Base-by-base conservation (phyloP, 148 eudicot species). In the Camellia granthamiana region DNA sequence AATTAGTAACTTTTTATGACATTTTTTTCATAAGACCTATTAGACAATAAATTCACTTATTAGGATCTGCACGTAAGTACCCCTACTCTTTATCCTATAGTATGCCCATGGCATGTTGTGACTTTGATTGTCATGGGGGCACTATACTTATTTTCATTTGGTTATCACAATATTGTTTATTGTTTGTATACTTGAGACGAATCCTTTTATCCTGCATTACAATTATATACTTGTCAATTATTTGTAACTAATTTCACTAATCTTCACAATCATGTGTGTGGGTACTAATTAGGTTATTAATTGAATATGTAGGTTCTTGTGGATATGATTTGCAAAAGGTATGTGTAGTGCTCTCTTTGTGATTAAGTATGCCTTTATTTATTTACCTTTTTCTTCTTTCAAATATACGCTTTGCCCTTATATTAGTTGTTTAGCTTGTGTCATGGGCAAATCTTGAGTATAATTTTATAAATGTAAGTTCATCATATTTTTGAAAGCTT, bases 281-380 rank as follows among this genome's bases (percentile, higher is more conserved):
- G 74, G 56, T 55, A 77, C 79, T 86, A 60, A 83, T 75, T 18
- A 55, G 56, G 51, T 19, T 63, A 44, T 63, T 3, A 21, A 46
- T 69, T 84, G 80, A 55, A 74, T 82, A 10, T 65, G 47, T 86
- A 87, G 88, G 86, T 78, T 65, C 49, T 23, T 85, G 86, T 81
- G 88, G 83, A 67, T 83, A 83, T 64, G 86, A 87, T 74, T 78
- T 87, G 81, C 76, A 72, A 79, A 85, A 85, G 90, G 90, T 87
- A 79, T 49, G 81, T 43, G 18, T 56, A 12, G 44, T 67, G 12
- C 10, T 23, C 70, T 67, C 44, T 10, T 42, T 19, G 2, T 21
- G 23, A 23, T 63, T 63, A 63, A 4, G 7, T n/a, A 3, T 63
- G 68, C 8, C 52, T 49, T 3, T 7, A 49, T 3, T 49, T 49